A percentile compares a stretch with the other conserved stretches of the same genome.
Evolutionary conservation across 257 asterid species (phyloP).

Genomic region (Linderniella brevidens): DNA sequence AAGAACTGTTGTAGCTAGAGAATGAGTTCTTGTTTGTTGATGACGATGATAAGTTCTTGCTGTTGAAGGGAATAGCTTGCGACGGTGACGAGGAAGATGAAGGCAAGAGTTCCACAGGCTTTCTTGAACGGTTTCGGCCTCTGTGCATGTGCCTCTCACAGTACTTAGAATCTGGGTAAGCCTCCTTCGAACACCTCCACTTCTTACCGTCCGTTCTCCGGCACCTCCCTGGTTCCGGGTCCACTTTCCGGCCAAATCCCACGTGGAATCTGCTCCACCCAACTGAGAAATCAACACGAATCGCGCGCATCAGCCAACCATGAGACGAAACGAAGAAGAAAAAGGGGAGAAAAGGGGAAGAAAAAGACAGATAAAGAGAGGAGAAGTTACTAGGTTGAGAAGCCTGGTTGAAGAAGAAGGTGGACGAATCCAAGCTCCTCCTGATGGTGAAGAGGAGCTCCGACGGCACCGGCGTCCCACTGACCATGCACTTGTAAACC

Average conservation of each 20-base stretch:
- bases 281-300: background rate
- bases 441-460: constrained; percentile 79
- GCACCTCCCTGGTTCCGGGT: constrained; percentile 96
- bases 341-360: background rate
- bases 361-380: background rate
- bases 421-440: constrained; percentile 49
- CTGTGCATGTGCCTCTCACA: constrained; percentile 99
- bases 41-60: constrained; percentile 1
- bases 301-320: background rate
- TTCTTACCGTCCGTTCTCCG: constrained; percentile 94
- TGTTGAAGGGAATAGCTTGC: constrained; percentile 7
- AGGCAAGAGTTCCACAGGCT: constrained; percentile 84
- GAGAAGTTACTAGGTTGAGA: constrained; percentile 15
- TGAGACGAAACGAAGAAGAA: background rate
- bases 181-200: constrained; percentile 94
- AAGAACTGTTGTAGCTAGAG: background rate
- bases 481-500: constrained; percentile 68
- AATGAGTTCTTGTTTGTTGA: background rate
- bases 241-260: constrained; percentile 39
- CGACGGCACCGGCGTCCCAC: constrained; percentile 77
- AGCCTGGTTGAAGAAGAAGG: constrained; percentile 48
- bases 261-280: constrained; percentile 4
- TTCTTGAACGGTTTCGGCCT: constrained; percentile 99
- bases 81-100: constrained; percentile 8
- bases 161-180: constrained; percentile 90